phyloP scores from a whole-genome alignment of 306 rosid genomes.

The Sphenostylis stenocarpa region DNA sequence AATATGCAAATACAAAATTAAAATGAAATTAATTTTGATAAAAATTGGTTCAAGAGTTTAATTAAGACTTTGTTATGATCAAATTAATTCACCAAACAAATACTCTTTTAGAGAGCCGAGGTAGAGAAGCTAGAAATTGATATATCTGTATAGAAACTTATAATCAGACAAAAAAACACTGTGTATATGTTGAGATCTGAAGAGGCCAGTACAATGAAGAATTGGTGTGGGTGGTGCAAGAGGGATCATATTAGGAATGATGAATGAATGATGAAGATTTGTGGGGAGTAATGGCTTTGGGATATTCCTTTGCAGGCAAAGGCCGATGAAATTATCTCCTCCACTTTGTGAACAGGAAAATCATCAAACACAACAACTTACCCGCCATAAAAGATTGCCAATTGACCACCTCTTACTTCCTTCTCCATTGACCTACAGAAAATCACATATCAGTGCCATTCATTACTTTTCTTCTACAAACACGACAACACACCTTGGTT shows the following conservation, averaged over 20 bases:
- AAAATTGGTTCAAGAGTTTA: background rate
- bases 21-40: background rate
- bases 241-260: too few relatives aligned
- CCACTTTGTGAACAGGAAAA: slow-evolving; percentile 67
- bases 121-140: too few relatives aligned
- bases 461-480: too few relatives aligned
- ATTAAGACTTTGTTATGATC: background rate
- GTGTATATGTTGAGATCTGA: too few relatives aligned
- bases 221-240: too few relatives aligned
- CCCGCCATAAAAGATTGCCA: slow-evolving; percentile 81
- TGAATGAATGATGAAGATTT: slow-evolving; percentile 24
- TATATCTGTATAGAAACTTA: too few relatives aligned
- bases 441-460: background rate
- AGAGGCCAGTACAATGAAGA: too few relatives aligned
- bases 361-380: slow-evolving; percentile 67
- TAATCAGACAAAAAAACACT: too few relatives aligned
- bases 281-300: slow-evolving; percentile 26
- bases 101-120: too few relatives aligned
- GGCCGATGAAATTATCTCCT: slow-evolving; percentile 63
- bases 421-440: slow-evolving; percentile 29
- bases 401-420: slow-evolving; percentile 46
- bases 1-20: slow-evolving; percentile 50
- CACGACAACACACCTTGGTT: too few relatives aligned
- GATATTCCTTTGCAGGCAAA: slow-evolving; percentile 51
- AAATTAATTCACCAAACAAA: background rate